Evolutionary conservation across 768 basidiomycete species (phyloP), one percentile per base, ranked within the genome.

Genomic region (Tylopilus sp.): DNA sequence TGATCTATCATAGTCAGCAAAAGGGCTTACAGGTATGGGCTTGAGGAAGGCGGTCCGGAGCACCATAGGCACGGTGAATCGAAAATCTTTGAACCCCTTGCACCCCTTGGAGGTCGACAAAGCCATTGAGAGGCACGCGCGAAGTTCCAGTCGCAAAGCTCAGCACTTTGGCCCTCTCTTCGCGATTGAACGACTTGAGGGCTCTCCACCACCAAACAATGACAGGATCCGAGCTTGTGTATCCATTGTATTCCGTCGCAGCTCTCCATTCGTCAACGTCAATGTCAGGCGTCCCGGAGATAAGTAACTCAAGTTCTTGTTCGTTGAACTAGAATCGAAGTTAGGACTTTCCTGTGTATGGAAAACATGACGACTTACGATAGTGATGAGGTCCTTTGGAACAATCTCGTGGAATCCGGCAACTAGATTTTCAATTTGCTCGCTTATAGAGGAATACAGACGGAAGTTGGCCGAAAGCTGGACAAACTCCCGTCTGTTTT

Each of bases 161-260:
- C 52, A 99, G 78, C 41, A 99, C 92, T 70, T 97, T 94, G 29
- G 97, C 94, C 51, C 93, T 79, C 72, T 99, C 97, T 62, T 98
- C 95, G 30, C 96, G 89, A 60, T 89, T 92, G 75, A 98, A 98
- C 10, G 93, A 96, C 71, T 98, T 93, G 38, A 99, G 81, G 2
- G 96, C 96, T 59, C 97, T 83, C 97, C 97, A 99, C 89, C 93
- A 98, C 95, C 95, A 99, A 26, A 91, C 86, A 54, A 98, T 94
- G 63, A 96, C 94, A 7, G 96, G 92, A 68, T 99, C 95, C 3
- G 88, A 89, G 63, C 87, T 81, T 7, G 80, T 82, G 68, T 92
- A 93, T 43, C 91, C 89, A 57, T 87, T 91, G 72, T 94, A 92
- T 64, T 94, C 92, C 3, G 91, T 94, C 13, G 91, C 90, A 16